Evolutionary conservation across 768 basidiomycete genomes (phyloP), one percentile per base, ranked within the genome.

Genomic region (Lactifluus hygrophoroides): DNA sequence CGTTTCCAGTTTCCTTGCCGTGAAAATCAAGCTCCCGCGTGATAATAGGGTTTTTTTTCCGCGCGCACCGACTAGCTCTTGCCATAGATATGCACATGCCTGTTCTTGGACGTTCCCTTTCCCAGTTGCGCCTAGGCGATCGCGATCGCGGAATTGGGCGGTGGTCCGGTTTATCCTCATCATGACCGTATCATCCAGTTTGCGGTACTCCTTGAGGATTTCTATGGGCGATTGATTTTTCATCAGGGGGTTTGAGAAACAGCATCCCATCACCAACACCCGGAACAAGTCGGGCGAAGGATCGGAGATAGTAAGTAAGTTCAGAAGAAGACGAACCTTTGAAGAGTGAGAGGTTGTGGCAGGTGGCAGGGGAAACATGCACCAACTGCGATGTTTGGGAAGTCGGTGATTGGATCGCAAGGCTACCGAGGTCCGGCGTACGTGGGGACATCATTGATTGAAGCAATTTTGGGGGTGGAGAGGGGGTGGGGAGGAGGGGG

Each of bases 81-180:
- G 77, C 90, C 90, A 92, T 40, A 92, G 70, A 63, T 83, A 77
- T 10, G 79, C 77, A 69, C 90, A 93, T 50, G 88, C 83, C 68
- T 84, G 80, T 54, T 88, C 86, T 67, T 90, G 84, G 46, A 84
- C 70, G 56, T 73, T 85, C 14, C 77, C 80, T 51, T 72, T 76
- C 34, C 73, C 72, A 44, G 66, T 70, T 23, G 70, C 64, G 11
- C 78, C 78, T 49, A 72, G 64, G 27, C 88, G 80, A 64, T 88
- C 83, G 61, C 78, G 76, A 72, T 92, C 90, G 51, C 88, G 79
- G 70, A 85, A 82, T 53, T 83, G 77, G 5, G 90, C 90, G 56
- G 79, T 81, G 38, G 88, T 85, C 50, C 90, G 81, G 69, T 93
- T 92, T 47, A 91, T 70, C 34, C 90, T 77, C 85, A 90, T 88